A percentile compares a stretch with the other conserved stretches of the same genome.
These are phyloP conservation scores for Pseudonitzschia delicatissima DNA, from an alignment of 108 stramenopile species.

Conservation along the genomic window DNA sequence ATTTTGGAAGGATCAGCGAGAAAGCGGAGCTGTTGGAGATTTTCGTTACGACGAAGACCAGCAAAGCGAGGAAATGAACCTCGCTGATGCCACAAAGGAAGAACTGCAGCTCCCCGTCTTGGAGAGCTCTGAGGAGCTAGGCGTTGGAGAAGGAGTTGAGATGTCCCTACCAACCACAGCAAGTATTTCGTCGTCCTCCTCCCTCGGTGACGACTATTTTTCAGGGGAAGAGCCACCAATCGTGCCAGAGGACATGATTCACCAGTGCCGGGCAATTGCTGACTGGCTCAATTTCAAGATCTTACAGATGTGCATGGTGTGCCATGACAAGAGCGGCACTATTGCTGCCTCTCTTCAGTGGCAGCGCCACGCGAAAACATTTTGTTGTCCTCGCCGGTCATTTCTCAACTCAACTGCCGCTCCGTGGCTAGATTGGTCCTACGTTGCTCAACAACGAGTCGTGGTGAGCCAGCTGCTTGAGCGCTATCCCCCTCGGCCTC, in stretches of 20 bases:
- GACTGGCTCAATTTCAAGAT: constrained; percentile 71
- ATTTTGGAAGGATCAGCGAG: constrained; percentile 19
- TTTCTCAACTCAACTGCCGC: constrained; percentile 9
- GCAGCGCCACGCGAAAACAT: constrained; percentile 52
- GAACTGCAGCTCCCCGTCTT: neutral
- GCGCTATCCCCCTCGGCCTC: constrained; percentile 36
- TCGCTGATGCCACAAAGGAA: neutral
- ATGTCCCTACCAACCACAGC: constrained; percentile 22
- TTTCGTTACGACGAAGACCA: neutral
- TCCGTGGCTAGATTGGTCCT: constrained; percentile 47
- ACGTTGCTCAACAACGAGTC: constrained; percentile 46
- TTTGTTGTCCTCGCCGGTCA: constrained; percentile 31
- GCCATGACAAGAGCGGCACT: constrained; percentile 37
- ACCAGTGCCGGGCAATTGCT: constrained; percentile 77
- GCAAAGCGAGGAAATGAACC: neutral
- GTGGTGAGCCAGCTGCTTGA: constrained; percentile 49
- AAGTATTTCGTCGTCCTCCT: neutral
- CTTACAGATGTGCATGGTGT: constrained; percentile 37
- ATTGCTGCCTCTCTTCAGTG: constrained; percentile 54
- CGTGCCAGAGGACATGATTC: constrained; percentile 45
- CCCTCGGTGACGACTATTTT: constrained; percentile 7
- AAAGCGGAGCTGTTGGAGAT: neutral
- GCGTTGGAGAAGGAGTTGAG: constrained; percentile 45
- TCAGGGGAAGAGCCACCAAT: neutral
- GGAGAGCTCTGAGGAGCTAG: neutral